Conservation (phyloP, 139 green algal genomes). For the Haematococcus lacustris region DNA sequence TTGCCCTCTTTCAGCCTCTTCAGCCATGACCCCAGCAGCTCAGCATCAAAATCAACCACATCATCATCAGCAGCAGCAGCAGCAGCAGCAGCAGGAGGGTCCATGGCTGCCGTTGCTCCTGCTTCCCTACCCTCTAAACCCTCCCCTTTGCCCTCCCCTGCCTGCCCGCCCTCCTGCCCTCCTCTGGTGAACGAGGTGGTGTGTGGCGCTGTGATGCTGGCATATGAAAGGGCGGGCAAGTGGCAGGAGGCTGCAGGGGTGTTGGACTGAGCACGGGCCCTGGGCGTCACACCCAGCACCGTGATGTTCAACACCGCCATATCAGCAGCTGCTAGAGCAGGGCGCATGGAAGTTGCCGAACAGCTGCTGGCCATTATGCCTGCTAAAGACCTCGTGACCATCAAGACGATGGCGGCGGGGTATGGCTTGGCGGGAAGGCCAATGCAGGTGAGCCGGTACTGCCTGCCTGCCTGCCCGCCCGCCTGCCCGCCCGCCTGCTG, state of each 20-base stretch:
- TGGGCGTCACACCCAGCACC: constrained; percentile 56
- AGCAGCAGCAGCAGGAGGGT: constrained; percentile 2
- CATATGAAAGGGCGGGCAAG: constrained; percentile 71
- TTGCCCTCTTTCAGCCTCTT: too few relatives aligned
- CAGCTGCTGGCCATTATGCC: constrained; percentile 43
- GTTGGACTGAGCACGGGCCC: constrained; percentile 42
- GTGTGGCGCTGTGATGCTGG: constrained; percentile 74
- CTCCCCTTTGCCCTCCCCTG: neutral
- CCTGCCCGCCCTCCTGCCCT: neutral
- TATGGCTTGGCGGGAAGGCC: constrained; percentile 57
- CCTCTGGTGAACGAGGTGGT: constrained; percentile 74
- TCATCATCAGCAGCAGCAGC: neutral
- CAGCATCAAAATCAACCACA: neutral
- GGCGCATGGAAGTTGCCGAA: constrained; percentile 49
- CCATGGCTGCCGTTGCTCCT: neutral
- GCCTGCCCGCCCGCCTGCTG: too few relatives aligned
- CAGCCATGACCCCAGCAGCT: too few relatives aligned
- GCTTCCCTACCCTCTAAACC: neutral
- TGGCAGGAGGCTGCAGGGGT: constrained; percentile 60
- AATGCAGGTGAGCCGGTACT: neutral
- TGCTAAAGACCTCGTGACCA: constrained; percentile 52
- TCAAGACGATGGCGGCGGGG: constrained; percentile 74
- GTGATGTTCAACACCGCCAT: constrained; percentile 83
- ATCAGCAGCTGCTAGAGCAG: constrained; percentile 65
- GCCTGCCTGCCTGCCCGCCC: too few relatives aligned